Percentiles rank a stretch among this genome's conserved stretches.
phyloP scores from a whole-genome alignment of 371 early-diverging fungal genomes.

The Batkoa obscura region DNA sequence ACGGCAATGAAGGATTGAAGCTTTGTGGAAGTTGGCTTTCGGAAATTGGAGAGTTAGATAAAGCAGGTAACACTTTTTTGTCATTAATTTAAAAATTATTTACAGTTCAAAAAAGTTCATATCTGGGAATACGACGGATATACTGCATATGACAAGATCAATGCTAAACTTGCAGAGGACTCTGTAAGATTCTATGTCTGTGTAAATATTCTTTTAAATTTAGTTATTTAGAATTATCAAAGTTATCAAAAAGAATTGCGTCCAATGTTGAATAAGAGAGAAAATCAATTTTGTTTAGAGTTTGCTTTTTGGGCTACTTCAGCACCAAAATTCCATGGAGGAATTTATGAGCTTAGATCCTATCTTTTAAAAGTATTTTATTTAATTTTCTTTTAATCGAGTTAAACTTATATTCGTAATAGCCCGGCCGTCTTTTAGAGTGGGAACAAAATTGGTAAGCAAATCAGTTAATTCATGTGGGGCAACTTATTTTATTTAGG shows the following conservation, averaged over 20 bases:
- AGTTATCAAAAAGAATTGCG: slow-evolving; percentile 40
- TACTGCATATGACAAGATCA: slow-evolving; percentile 43
- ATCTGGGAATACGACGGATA: slow-evolving; percentile 89
- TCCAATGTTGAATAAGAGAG: slow-evolving; percentile 46
- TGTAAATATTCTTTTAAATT: no score
- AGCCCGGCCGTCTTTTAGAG: slow-evolving; percentile 80
- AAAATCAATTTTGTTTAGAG: slow-evolving; percentile 72
- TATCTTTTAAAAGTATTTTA: slow-evolving; percentile 48
- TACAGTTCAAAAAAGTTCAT: slow-evolving; percentile 29
- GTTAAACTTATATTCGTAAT: no score
- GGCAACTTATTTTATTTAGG: no score
- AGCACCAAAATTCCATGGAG: slow-evolving; percentile 46
- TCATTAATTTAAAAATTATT: background rate
- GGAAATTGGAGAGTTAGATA: slow-evolving; percentile 69
- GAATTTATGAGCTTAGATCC: slow-evolving; percentile 78
- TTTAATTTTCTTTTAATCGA: background rate
- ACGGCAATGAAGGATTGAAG: slow-evolving; percentile 46
- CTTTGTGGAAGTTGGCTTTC: slow-evolving; percentile 77
- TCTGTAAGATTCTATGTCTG: background rate
- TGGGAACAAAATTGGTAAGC: slow-evolving; percentile 90
- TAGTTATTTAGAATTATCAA: slow-evolving; percentile 24
- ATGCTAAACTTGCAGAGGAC: slow-evolving; percentile 9
- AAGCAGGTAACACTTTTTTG: slow-evolving; percentile 31
- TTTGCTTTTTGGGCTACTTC: slow-evolving; percentile 82
- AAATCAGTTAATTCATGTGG: no score